Conservation (phyloP, 1,284 basidiomycete species). For the Quambalaria eucalypti region DNA sequence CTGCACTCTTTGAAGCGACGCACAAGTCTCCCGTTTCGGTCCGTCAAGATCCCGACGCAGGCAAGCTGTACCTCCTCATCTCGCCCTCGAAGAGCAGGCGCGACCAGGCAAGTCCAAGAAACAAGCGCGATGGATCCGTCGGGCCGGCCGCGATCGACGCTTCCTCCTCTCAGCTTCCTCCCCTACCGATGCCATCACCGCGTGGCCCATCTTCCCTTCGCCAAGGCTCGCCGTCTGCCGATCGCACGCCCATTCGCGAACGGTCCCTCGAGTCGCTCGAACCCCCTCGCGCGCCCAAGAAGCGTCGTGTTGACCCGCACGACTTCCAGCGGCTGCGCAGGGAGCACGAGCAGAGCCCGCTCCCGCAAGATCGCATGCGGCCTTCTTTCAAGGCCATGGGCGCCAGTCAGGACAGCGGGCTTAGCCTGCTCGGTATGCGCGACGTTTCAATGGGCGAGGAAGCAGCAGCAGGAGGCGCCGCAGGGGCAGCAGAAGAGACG, state of each 20-base stretch:
- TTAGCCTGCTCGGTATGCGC: not conserved
- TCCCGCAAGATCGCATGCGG: not conserved
- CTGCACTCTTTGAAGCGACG: conserved; percentile 17
- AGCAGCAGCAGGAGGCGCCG: conserved; percentile 11
- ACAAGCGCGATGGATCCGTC: conserved; percentile 1
- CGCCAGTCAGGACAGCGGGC: not conserved
- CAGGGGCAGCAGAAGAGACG: conserved; percentile 12
- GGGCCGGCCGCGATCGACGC: too few species aligned
- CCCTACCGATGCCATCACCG: not conserved
- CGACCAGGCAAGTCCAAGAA: conserved; percentile 17
- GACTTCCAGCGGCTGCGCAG: not conserved
- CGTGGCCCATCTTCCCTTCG: not conserved
- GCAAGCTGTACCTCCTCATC: conserved; percentile 22
- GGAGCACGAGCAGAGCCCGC: not conserved
- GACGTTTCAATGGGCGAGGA: not conserved
- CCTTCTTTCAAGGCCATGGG: not conserved
- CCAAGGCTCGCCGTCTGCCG: conserved; percentile 8
- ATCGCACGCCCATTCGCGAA: conserved; percentile 17
- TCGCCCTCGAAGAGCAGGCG: conserved; percentile 1
- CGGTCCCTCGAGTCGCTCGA: conserved; percentile 6
- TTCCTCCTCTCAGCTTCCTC: not conserved
- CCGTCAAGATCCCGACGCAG: conserved; percentile 24
- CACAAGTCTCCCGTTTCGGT: conserved; percentile 22
- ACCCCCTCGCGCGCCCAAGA: not conserved
- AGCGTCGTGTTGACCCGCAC: not conserved